Conservation (phyloP, 129 eudicot species). For the Rutidosis leptorrhynchoides region DNA sequence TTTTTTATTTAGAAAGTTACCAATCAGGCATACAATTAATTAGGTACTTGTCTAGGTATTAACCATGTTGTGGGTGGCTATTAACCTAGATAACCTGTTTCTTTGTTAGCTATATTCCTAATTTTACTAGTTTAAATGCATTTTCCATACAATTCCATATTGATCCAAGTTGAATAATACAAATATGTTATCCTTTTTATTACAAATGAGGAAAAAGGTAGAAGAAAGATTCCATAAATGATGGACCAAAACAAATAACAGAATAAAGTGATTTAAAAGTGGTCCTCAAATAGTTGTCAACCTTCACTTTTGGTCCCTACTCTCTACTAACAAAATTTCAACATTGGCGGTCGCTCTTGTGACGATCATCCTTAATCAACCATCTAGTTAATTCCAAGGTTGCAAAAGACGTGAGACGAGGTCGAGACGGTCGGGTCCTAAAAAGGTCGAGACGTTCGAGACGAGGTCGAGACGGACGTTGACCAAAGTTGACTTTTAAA, state of each 20-base stretch:
- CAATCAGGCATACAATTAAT: no score
- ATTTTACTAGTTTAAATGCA: neutral
- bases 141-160: no score
- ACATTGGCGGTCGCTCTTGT: neutral
- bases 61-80: no score
- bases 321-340: neutral
- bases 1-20: no score
- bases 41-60: no score
- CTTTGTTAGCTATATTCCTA: neutral
- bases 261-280: constrained; percentile 6
- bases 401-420: no score
- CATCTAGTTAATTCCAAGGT: no score
- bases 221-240: neutral
- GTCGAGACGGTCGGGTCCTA: no score
- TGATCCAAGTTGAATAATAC: neutral
- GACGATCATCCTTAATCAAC: neutral
- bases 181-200: neutral
- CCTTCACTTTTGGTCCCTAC: constrained; percentile 8
- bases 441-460: no score
- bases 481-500: no score
- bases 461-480: no score
- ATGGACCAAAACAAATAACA: constrained; percentile 2
- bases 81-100: no score
- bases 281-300: neutral
- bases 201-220: constrained; percentile 7